Percentiles rank a stretch among this genome's conserved stretches.
phyloP scores from a whole-genome alignment of 805 yeast genomes.

The Ogataea paraovalis region DNA sequence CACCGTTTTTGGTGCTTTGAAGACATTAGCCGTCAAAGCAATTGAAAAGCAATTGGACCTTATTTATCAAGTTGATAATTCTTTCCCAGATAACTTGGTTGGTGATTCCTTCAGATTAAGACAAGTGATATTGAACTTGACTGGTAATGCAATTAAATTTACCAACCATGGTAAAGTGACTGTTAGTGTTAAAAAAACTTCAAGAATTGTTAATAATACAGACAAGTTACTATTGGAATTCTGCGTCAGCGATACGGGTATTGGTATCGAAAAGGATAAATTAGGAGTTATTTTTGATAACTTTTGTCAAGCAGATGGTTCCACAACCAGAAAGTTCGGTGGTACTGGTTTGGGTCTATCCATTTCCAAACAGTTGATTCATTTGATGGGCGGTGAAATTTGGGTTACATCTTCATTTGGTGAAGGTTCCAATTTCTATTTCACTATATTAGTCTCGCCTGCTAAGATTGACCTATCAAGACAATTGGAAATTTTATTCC shows the following conservation, averaged over 20 bases:
- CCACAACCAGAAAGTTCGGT: slow-evolving; percentile 88
- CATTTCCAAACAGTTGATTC: slow-evolving; percentile 81
- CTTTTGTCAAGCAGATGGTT: slow-evolving; percentile 91
- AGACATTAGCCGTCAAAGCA: slow-evolving; percentile 85
- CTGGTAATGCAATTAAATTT: slow-evolving; percentile 88
- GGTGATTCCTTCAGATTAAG: slow-evolving; percentile 88
- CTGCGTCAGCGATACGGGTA: slow-evolving; percentile 87
- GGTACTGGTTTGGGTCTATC: slow-evolving; percentile 90
- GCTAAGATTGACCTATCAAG: slow-evolving; percentile 58
- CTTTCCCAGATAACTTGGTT: slow-evolving; percentile 80
- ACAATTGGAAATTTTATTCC: slow-evolving; percentile 64
- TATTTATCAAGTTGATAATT: slow-evolving; percentile 76
- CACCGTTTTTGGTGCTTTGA: slow-evolving; percentile 85
- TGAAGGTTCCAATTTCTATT: slow-evolving; percentile 77
- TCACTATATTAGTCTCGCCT: slow-evolving; percentile 75
- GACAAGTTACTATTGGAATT: slow-evolving; percentile 64
- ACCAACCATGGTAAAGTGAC: slow-evolving; percentile 81
- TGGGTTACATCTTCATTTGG: slow-evolving; percentile 86
- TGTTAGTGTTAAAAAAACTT: slow-evolving; percentile 61
- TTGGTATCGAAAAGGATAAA: slow-evolving; percentile 83
- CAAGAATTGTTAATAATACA: slow-evolving; percentile 31
- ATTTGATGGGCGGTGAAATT: slow-evolving; percentile 89
- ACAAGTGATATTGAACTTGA: slow-evolving; percentile 80
- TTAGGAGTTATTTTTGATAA: slow-evolving; percentile 83
- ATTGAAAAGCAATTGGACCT: slow-evolving; percentile 80